Conservation (phyloP, 2,329 filamentous ascomycete genomes). For the Colletotrichum cuscutae region DNA sequence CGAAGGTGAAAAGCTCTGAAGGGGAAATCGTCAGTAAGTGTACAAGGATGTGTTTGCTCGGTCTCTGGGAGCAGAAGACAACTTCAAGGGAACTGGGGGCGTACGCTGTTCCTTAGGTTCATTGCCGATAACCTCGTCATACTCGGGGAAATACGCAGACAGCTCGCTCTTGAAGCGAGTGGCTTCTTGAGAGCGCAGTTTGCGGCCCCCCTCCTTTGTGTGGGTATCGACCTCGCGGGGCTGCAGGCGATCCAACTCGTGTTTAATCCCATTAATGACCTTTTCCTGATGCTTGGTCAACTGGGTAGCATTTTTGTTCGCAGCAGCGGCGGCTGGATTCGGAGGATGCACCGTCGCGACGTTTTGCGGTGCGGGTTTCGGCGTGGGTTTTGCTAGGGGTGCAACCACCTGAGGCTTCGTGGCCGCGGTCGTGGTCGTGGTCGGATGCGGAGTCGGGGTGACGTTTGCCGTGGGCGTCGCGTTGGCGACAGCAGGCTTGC, state of each 20-base stretch:
- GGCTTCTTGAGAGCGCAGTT: conserved; percentile 86
- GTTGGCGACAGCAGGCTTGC: conserved; percentile 37
- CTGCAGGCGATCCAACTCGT: conserved; percentile 68
- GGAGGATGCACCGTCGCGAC: conserved; percentile 34
- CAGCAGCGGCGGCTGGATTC: conserved; percentile 36
- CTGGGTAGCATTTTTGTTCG: conserved; percentile 38
- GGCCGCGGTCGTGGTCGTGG: conserved; percentile 26
- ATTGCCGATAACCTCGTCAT: conserved; percentile 92
- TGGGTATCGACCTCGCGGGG: conserved; percentile 54
- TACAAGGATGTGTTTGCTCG: not conserved
- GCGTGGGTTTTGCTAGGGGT: conserved; percentile 23
- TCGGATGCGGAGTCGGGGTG: conserved; percentile 29
- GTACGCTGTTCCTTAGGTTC: conserved; percentile 81
- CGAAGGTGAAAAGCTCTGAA: conserved; percentile 76
- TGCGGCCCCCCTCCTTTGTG: conserved; percentile 72
- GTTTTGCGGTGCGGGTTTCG: conserved; percentile 14
- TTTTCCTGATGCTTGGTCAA: conserved; percentile 66
- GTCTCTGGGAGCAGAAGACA: not conserved
- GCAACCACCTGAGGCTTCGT: conserved; percentile 25
- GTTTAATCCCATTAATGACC: conserved; percentile 69
- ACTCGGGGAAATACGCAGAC: conserved; percentile 90
- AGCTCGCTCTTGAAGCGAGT: conserved; percentile 91
- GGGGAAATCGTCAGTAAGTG: conserved; percentile 15
- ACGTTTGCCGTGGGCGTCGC: conserved; percentile 22
- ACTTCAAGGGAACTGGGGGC: conserved; percentile 41